Evolutionary conservation across 2,329 filamentous ascomycete genomes (phyloP).

Genomic region (Alternaria arborescens): DNA sequence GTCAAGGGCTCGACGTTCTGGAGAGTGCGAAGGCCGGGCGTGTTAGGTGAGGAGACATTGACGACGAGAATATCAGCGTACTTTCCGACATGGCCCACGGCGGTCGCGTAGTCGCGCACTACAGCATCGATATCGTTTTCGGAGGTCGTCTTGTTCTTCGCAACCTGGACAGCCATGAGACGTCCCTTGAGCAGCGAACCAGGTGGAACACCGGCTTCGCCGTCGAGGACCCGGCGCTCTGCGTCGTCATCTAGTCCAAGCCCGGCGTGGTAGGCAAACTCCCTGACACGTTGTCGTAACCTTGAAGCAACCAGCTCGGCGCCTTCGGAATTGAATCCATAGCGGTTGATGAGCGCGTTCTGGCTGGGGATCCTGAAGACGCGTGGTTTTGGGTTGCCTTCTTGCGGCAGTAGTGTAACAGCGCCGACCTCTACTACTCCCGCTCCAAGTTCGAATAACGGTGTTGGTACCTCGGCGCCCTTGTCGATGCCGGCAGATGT

Average conservation of each 20-base stretch:
- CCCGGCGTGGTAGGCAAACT: slow-evolving; percentile 76
- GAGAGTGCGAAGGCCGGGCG: slow-evolving; percentile 85
- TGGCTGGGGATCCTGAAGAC: slow-evolving; percentile 87
- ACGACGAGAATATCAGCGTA: slow-evolving; percentile 98
- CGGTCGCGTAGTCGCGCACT: slow-evolving; percentile 82
- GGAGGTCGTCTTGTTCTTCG: slow-evolving; percentile 94
- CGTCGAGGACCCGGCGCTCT: slow-evolving; percentile 78
- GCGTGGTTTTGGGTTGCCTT: slow-evolving; percentile 85
- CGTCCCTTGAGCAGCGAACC: slow-evolving; percentile 80
- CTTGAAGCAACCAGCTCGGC: slow-evolving; percentile 85
- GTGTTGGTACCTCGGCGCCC: slow-evolving; percentile 85
- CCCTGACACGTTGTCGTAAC: slow-evolving; percentile 77
- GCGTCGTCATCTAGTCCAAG: slow-evolving; percentile 68
- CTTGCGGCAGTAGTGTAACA: slow-evolving; percentile 84
- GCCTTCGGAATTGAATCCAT: slow-evolving; percentile 91
- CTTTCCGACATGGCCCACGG: slow-evolving; percentile 79
- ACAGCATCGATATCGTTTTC: slow-evolving; percentile 86
- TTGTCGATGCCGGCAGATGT: slow-evolving; percentile 98
- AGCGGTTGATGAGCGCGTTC: slow-evolving; percentile 91
- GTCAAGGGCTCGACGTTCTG: slow-evolving; percentile 87
- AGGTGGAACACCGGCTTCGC: slow-evolving; percentile 77
- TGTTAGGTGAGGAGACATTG: slow-evolving; percentile 97
- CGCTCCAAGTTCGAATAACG: slow-evolving; percentile 83
- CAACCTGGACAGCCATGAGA: slow-evolving; percentile 88
- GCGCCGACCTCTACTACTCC: slow-evolving; percentile 92